Base-by-base conservation (phyloP, 441 rosid genomes). In the Lepidium campestre region DNA sequence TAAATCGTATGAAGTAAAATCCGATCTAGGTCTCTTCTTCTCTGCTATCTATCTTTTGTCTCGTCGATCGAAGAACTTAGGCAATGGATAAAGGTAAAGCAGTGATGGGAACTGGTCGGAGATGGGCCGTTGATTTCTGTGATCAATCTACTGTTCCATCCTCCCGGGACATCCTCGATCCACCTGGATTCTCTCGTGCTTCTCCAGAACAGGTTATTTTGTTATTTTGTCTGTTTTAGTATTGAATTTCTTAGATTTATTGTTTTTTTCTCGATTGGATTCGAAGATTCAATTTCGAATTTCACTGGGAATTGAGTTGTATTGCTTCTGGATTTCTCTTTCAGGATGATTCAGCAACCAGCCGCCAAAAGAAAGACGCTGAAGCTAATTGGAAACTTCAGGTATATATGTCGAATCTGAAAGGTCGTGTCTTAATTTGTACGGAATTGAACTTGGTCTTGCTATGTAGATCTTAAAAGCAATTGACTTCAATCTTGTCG, bases 71-170 rank as follows among this genome's bases (percentile, higher is more conserved):
- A 42, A 41, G 31, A 37, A 3, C 0, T 42, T 13, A 60, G 20
- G 20, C 40, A 49, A 93, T 91, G 99, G 99, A 93, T 31, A 93
- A 89, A 68, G 97, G 99, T 5, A 93, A 94, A 83, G 96, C 81
- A 60, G 95, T 91, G 71, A 82, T 93, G 92, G 96, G 97, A 4
- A 67, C 89, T 12, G 98, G 99, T 18, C 77, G 99, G 37, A 81
- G 98, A 78, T 94, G 99, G 99, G 96, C 98, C 54, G 85, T 94
- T 2, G 98, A 94, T 60, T 94, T 94, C 86, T 80, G 90, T 10
- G 99, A 91, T 68, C 82, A 86, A 71, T 94, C 97, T 0, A 71
- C 83, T 22, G 74, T 84, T 61, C 88, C 88, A 47, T 80, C 91
- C 70, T 82, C 93, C 32, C 99, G 98, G 13, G 99, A 94, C 50